Percentiles rank a stretch among this genome's conserved stretches.
phyloP scores from a whole-genome alignment of 2,329 filamentous ascomycete genomes.

The Colletotrichum sojae region DNA sequence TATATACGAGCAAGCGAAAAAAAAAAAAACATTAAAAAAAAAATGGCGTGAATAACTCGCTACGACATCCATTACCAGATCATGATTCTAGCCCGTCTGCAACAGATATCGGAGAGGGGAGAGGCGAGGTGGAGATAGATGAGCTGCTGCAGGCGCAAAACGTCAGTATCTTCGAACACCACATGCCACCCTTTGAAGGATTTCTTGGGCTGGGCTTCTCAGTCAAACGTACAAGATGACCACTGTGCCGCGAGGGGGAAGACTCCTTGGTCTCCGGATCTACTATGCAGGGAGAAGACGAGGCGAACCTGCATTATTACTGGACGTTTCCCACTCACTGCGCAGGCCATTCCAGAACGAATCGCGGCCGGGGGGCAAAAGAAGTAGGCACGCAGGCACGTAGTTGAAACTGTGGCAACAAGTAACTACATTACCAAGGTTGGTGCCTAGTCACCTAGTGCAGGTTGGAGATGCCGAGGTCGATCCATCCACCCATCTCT shows the following conservation, averaged over 20 bases:
- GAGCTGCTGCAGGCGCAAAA: conserved; percentile 4
- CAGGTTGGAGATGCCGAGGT: too few species aligned
- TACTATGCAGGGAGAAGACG: conserved; percentile 1
- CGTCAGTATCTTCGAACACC: conserved; percentile 8
- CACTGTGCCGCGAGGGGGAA: conserved; percentile 1
- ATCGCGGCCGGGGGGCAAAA: background rate
- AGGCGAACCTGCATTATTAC: background rate
- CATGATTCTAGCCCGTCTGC: background rate
- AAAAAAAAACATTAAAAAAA: background rate
- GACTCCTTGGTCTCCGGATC: conserved; percentile 8
- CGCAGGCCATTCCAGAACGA: background rate
- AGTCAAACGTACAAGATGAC: conserved; percentile 27
- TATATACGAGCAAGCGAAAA: too few species aligned
- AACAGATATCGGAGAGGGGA: background rate
- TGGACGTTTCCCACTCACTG: too few species aligned
- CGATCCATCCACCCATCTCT: too few species aligned
- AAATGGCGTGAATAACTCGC: conserved; percentile 2
- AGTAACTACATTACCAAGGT: too few species aligned
- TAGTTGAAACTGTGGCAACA: too few species aligned
- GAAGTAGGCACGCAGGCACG: too few species aligned
- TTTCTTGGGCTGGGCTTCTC: background rate
- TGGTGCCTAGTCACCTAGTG: too few species aligned
- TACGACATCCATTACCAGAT: conserved; percentile 1
- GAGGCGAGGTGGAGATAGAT: conserved; percentile 16
- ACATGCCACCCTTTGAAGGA: background rate